A percentile compares a stretch with the other conserved stretches of the same genome.
Conservation (phyloP, 2,329 filamentous ascomycete species). For the Penicillium sp. region DNA sequence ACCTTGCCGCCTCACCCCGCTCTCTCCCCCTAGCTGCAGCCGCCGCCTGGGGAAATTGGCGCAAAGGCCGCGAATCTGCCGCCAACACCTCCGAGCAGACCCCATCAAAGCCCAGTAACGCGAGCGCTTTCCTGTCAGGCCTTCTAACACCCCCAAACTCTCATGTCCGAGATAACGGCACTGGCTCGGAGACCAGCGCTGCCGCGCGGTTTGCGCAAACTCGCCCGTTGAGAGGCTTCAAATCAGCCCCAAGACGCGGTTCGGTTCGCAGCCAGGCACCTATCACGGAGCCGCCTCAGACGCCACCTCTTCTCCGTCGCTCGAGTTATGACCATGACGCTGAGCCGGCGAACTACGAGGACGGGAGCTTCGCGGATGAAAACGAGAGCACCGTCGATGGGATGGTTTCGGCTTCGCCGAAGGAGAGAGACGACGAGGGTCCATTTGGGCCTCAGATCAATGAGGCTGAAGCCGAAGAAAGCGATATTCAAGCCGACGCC, state of each 20-base stretch:
- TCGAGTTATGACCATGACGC: constrained; percentile 62
- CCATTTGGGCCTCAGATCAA: constrained; percentile 36
- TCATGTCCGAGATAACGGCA: constrained; percentile 62
- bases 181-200: constrained; percentile 38
- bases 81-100: constrained; percentile 51
- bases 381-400: constrained; percentile 49
- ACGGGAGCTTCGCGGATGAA: constrained; percentile 50
- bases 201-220: constrained; percentile 36
- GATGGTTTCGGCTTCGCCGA: constrained; percentile 38
- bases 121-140: constrained; percentile 69
- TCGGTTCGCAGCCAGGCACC: constrained; percentile 35
- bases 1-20: constrained; percentile 74
- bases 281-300: constrained; percentile 42
- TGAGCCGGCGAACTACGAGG: constrained; percentile 50
- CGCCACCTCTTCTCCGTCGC: constrained; percentile 57
- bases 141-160: constrained; percentile 88
- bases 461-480: constrained; percentile 5
- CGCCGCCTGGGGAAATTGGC: constrained; percentile 98
- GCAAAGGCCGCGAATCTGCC: constrained; percentile 62
- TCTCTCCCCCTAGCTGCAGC: constrained; percentile 77
- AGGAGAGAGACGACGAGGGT: constrained; percentile 28
- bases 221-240: constrained; percentile 36
- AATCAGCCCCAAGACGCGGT: constrained; percentile 29
- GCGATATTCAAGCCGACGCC: not conserved
- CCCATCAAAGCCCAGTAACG: constrained; percentile 59